Conservation (phyloP, 2,329 filamentous ascomycete species). For the Sporothrix variecibatus region DNA sequence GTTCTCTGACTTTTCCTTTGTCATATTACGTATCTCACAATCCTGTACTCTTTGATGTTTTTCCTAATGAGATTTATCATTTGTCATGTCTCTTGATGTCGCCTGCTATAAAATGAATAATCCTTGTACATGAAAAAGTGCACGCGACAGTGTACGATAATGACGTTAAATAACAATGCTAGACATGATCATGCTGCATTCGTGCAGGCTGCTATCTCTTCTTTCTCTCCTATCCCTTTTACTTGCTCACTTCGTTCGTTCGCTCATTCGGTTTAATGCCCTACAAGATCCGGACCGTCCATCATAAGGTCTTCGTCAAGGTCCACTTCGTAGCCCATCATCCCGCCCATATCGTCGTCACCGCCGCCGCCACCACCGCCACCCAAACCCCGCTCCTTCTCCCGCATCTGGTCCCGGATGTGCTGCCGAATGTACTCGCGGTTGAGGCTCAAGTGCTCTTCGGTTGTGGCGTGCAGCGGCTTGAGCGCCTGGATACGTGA, state of each 20-base stretch:
- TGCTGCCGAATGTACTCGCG: constrained; percentile 57
- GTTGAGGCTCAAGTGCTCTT: constrained; percentile 56
- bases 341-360: neutral
- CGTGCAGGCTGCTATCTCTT: neutral
- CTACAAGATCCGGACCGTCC: constrained; percentile 11
- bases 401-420: constrained; percentile 49
- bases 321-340: neutral
- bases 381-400: constrained; percentile 44
- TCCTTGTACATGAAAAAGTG: neutral
- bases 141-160: neutral
- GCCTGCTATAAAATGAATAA: neutral
- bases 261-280: neutral
- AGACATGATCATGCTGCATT: constrained; percentile 4
- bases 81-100: neutral
- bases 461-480: constrained; percentile 52
- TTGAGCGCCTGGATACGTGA: constrained; percentile 48
- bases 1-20: neutral
- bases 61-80: neutral
- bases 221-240: neutral
- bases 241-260: neutral
- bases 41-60: neutral
- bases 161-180: constrained; percentile 1
- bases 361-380: neutral
- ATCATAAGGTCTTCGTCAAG: constrained; percentile 24
- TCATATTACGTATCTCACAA: neutral